Evolutionary conservation across 2,329 filamentous ascomycete species (phyloP), one percentile per base, ranked within the genome.

Genomic region (Chaetoscypha palmicola): DNA sequence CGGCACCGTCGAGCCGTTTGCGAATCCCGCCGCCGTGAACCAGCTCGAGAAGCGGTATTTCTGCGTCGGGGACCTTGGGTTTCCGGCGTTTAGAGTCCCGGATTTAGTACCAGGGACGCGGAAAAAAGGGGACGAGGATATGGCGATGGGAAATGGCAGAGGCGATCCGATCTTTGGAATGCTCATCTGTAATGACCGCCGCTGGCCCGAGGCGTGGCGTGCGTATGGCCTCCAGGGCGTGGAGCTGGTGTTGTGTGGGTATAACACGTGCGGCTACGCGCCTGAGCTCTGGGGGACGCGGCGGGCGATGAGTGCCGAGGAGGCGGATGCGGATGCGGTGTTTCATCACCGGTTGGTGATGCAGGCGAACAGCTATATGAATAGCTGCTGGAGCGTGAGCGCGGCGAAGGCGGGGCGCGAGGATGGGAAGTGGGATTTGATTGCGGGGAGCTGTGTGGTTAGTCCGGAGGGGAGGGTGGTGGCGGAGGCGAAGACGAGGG

Each of bases 41-140:
- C 73, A 77, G 58, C 66, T 77, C 3, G 74, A 77, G 56, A 77
- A 77, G 58, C 60, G 69, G 24, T 77, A 76, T 54, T 77, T 77
- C 55, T 62, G 62, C 20, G 69, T 72, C 0, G 73, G 73, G 1
- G 59, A 77, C 43, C 59, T 76, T 3, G 73, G 73, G 0, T 77
- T 76, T 59, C 58, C 67, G 42, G 72, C 73, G 1, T 77, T 77
- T 46, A 65, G 74, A 19, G 70, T 66, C 0, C 70, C 72, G 0
- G 67, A 64, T 0, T 62, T 77, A 7, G 53, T 76, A 0, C 36
- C 55, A 0, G 62, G 57, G 32, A 62, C 59, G 1, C 39, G 60
- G 22, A 70, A 67, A 48, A 61, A 64, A 38, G 53, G 54, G 2
- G 53, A 58, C 23, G 52, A 50, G 14, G 33, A 40, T 8, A 47